These are phyloP conservation scores for Aspergillus texensis DNA, from an alignment of 2,329 filamentous ascomycete genomes.

Conservation along the genomic window DNA sequence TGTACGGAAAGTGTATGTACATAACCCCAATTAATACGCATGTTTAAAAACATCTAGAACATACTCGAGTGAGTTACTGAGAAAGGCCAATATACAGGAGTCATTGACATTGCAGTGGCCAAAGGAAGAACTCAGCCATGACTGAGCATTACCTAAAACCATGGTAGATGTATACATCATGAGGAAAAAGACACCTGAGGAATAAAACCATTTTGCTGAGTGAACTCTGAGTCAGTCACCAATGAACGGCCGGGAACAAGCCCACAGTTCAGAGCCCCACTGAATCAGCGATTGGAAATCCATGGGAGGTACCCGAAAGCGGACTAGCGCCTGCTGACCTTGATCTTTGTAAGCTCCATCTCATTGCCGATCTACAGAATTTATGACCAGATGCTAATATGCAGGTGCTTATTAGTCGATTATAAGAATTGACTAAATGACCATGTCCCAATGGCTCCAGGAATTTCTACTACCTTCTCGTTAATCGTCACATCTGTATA, in stretches of 20 bases:
- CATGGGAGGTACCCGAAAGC: not conserved
- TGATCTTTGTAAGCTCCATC: conserved; percentile 3
- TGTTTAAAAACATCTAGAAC: no score
- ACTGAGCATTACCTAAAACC: not conserved
- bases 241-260: not conserved
- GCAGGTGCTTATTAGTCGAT: conserved; percentile 13
- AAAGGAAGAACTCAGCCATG: not conserved
- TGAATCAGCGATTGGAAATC: conserved; percentile 3
- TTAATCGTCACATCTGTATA: conserved; percentile 27
- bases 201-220: conserved; percentile 28
- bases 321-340: conserved; percentile 3
- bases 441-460: conserved; percentile 9
- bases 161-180: not conserved
- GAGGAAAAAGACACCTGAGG: not conserved
- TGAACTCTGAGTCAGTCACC: conserved; percentile 27
- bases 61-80: no score
- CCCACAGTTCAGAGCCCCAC: not conserved
- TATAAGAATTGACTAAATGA: conserved; percentile 33
- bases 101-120: not conserved
- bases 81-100: not conserved
- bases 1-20: no score
- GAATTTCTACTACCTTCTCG: conserved; percentile 28
- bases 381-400: not conserved
- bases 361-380: not conserved
- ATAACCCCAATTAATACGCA: no score